phyloP scores from a whole-genome alignment of 2,329 filamentous ascomycete genomes.

The Alternaria gaisen region DNA sequence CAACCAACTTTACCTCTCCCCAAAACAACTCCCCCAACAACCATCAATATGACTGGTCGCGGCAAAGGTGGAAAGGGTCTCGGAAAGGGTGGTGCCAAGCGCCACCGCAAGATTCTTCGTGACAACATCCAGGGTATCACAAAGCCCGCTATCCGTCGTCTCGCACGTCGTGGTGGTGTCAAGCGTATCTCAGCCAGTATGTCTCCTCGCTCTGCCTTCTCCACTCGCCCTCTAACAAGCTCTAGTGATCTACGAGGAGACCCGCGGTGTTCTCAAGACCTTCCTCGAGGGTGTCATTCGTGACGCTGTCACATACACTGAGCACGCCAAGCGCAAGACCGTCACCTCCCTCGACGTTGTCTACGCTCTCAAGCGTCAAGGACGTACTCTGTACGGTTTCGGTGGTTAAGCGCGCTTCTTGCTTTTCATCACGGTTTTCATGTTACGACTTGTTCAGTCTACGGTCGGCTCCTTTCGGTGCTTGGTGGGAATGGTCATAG shows the following conservation, averaged over 20 bases:
- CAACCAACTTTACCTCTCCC: not conserved
- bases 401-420: constrained; percentile 71
- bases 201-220: constrained; percentile 25
- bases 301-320: constrained; percentile 79
- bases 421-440: constrained; percentile 42
- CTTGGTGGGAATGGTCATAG: constrained; percentile 47
- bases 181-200: constrained; percentile 63
- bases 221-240: constrained; percentile 35
- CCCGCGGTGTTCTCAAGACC: constrained; percentile 78
- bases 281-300: constrained; percentile 81
- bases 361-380: constrained; percentile 71
- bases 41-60: constrained; percentile 56
- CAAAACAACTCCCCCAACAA: constrained; percentile 30
- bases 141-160: constrained; percentile 64
- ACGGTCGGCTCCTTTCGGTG: constrained; percentile 68
- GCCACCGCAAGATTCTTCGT: constrained; percentile 64
- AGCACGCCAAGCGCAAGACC: constrained; percentile 84
- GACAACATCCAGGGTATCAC: constrained; percentile 66
- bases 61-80: constrained; percentile 65
- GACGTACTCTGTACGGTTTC: constrained; percentile 83
- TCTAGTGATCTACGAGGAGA: constrained; percentile 80
- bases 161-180: constrained; percentile 63
- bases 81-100: constrained; percentile 64
- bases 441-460: constrained; percentile 52
- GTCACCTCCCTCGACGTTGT: constrained; percentile 74